These are phyloP conservation scores for Gossypium anomalum DNA, from an alignment of 345 rosid genomes.

Conservation along the genomic window DNA sequence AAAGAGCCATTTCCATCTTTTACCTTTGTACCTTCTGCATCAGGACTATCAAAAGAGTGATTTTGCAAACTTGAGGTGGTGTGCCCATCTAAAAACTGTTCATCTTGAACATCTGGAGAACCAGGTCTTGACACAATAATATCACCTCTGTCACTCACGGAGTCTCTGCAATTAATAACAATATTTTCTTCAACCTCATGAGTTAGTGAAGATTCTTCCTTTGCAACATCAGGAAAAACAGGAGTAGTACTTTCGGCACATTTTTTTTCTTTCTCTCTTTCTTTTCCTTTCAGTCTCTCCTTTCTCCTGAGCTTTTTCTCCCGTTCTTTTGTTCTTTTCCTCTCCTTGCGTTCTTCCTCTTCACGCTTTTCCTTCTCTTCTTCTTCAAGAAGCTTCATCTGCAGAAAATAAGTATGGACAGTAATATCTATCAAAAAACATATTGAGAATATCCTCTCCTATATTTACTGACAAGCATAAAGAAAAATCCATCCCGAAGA, in stretches of 20 bases:
- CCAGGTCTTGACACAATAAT: conserved; percentile 44
- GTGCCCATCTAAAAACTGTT: conserved; percentile 32
- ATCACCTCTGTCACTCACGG: conserved; percentile 29
- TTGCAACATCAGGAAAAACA: conserved; percentile 21
- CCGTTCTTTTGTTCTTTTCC: conserved; percentile 81
- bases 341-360: conserved; percentile 89
- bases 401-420: conserved; percentile 23
- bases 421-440: conserved; percentile 5
- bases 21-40: conserved; percentile 26
- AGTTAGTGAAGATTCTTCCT: conserved; percentile 39
- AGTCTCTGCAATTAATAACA: neutral
- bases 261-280: conserved; percentile 60
- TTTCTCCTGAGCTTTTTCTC: conserved; percentile 91
- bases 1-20: conserved; percentile 51
- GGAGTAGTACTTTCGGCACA: conserved; percentile 29
- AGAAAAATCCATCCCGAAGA: conserved; percentile 11
- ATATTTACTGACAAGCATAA: neutral
- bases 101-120: conserved; percentile 48
- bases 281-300: conserved; percentile 91
- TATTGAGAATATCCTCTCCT: neutral
- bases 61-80: conserved; percentile 33
- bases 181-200: conserved; percentile 32
- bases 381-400: conserved; percentile 93
- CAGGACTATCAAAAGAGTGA: conserved; percentile 34
- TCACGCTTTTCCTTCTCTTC: conserved; percentile 95